Percentiles rank a stretch among this genome's conserved stretches.
These are phyloP conservation scores for Candida mattraensis DNA, from an alignment of 805 yeast species.

Conservation along the genomic window DNA sequence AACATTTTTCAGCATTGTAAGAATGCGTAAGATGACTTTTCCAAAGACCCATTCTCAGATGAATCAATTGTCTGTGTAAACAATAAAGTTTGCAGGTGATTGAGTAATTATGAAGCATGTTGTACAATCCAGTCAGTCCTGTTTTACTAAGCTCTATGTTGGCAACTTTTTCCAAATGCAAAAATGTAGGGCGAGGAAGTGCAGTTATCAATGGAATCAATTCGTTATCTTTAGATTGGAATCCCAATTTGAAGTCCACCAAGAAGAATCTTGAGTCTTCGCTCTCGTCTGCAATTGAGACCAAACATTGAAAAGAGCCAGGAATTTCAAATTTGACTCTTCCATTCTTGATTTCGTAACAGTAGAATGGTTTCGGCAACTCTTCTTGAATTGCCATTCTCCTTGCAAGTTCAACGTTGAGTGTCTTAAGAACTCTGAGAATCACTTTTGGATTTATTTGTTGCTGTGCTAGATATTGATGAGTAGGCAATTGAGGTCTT, in stretches of 20 bases:
- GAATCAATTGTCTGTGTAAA: constrained; percentile 56
- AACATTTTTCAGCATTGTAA: constrained; percentile 52
- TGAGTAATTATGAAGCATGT: constrained; percentile 56
- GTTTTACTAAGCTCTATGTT: constrained; percentile 49
- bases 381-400: constrained; percentile 67
- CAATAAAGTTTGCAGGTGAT: constrained; percentile 64
- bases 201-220: constrained; percentile 29
- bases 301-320: constrained; percentile 68
- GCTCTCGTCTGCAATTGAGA: constrained; percentile 67
- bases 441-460: constrained; percentile 56
- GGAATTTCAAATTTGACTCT: constrained; percentile 64
- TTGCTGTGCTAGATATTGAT: constrained; percentile 51
- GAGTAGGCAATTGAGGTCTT: constrained; percentile 69
- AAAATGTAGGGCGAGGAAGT: constrained; percentile 34
- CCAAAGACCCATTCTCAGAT: constrained; percentile 55
- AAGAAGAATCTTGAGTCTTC: constrained; percentile 67
- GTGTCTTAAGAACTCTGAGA: constrained; percentile 58
- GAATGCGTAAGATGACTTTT: constrained; percentile 57
- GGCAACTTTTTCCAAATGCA: constrained; percentile 52
- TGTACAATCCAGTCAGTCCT: constrained; percentile 54
- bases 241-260: constrained; percentile 70
- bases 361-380: constrained; percentile 63
- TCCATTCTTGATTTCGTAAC: constrained; percentile 73
- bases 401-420: constrained; percentile 71
- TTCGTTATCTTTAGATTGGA: constrained; percentile 42